These are phyloP conservation scores for Heterobasidion occidentale DNA, from an alignment of 1,284 basidiomycete genomes.

Conservation along the genomic window DNA sequence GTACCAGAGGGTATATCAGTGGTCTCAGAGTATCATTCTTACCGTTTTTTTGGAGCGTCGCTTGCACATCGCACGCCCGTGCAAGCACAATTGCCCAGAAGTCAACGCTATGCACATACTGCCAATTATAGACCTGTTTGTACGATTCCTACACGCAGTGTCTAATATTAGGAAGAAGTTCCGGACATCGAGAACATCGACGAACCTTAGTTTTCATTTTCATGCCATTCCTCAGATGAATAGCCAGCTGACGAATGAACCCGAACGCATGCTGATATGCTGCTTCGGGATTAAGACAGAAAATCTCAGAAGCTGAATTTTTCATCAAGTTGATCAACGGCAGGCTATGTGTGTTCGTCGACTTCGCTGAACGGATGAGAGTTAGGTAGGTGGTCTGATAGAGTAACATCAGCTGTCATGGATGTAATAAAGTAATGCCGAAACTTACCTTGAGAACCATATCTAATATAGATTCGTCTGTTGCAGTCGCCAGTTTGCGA, in stretches of 20 bases:
- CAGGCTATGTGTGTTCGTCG: slow-evolving; percentile 80
- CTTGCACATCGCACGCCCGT: slow-evolving; percentile 62
- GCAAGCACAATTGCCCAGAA: slow-evolving; percentile 94
- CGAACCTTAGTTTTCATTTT: slow-evolving; percentile 77
- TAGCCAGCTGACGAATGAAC: slow-evolving; percentile 94
- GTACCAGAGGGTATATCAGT: slow-evolving; percentile 92
- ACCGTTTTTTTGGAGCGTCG: slow-evolving; percentile 40
- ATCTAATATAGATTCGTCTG: slow-evolving; percentile 81
- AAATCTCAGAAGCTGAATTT: slow-evolving; percentile 92
- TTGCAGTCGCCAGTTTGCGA: slow-evolving; percentile 71
- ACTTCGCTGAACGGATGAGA: slow-evolving; percentile 76
- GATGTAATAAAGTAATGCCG: not conserved
- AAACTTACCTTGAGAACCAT: slow-evolving; percentile 73
- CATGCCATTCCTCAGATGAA: slow-evolving; percentile 88
- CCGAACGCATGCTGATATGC: slow-evolving; percentile 96
- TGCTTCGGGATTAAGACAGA: slow-evolving; percentile 65
- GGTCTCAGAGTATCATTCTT: slow-evolving; percentile 77
- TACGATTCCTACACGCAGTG: slow-evolving; percentile 62
- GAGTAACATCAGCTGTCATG: not conserved
- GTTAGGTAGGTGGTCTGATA: slow-evolving; percentile 80
- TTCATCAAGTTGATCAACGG: slow-evolving; percentile 98
- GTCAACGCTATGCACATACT: slow-evolving; percentile 92
- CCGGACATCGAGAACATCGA: slow-evolving; percentile 8
- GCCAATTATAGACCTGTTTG: slow-evolving; percentile 97
- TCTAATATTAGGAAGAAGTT: not conserved